phyloP scores from a whole-genome alignment of 2,329 filamentous ascomycete genomes.

The Aspergillus quadrilineatus region DNA sequence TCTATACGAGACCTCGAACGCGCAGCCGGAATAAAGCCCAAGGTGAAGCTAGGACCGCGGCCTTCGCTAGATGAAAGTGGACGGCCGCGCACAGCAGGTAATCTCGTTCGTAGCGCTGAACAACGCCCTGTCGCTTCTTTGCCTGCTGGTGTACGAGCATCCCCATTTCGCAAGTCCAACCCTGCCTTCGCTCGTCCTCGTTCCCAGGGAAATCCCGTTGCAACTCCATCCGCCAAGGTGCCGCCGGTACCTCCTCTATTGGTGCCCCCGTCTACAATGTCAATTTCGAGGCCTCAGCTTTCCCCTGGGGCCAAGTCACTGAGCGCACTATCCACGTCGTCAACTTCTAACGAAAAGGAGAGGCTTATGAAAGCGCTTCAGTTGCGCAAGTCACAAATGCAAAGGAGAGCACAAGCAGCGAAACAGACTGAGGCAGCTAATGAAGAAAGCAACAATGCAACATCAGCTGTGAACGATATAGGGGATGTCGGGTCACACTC shows the following conservation, averaged over 20 bases:
- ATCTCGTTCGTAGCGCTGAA: constrained; percentile 44
- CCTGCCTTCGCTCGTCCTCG: constrained; percentile 43
- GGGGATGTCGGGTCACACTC: constrained; percentile 30
- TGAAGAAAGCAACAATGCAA: constrained; percentile 17
- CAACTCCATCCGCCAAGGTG: constrained; percentile 29
- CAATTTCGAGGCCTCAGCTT: constrained; percentile 34
- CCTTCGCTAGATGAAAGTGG: constrained; percentile 66
- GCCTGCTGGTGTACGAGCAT: constrained; percentile 74
- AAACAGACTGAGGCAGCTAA: constrained; percentile 26
- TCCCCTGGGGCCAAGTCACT: constrained; percentile 43
- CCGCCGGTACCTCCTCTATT: constrained; percentile 42
- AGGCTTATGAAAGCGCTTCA: constrained; percentile 93
- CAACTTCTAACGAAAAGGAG: constrained; percentile 85
- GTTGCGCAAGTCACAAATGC: constrained; percentile 77
- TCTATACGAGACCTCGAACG: constrained; percentile 47
- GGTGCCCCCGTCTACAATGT: constrained; percentile 38
- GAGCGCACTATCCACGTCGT: constrained; percentile 48
- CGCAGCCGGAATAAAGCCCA: constrained; percentile 49
- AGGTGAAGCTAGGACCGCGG: constrained; percentile 84
- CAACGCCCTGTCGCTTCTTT: constrained; percentile 74
- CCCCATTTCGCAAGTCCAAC: constrained; percentile 51
- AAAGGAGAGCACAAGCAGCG: constrained; percentile 33
- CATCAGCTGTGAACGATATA: constrained; percentile 19
- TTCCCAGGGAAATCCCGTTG: constrained; percentile 42
- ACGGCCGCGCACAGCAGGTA: constrained; percentile 60